A percentile compares a stretch with the other conserved stretches of the same genome.
Conservation (phyloP, 352 stramenopile species). For the Phytopythium helicoides region DNA sequence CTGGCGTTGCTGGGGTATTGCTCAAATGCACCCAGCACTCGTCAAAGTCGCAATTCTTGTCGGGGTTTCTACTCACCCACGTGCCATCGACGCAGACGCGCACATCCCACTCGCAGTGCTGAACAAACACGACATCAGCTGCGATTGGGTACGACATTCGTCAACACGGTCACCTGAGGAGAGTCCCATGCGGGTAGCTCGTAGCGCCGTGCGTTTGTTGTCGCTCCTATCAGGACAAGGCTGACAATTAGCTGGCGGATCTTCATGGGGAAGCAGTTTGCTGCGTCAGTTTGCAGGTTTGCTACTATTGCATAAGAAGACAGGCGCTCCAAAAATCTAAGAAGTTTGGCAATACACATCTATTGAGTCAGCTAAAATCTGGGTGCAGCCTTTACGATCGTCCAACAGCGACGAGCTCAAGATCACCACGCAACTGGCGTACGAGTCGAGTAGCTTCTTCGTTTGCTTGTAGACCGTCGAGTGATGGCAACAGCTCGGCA, state of each 20-base stretch:
- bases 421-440: constrained; percentile 55
- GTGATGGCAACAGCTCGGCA: constrained; percentile 15
- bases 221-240: not conserved
- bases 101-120: constrained; percentile 64
- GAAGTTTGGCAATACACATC: constrained; percentile 3
- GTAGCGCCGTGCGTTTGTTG: constrained; percentile 4
- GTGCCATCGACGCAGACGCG: constrained; percentile 61
- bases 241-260: not conserved
- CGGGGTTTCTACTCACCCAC: constrained; percentile 54
- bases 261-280: not conserved
- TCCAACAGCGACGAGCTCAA: constrained; percentile 53
- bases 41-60: constrained; percentile 45
- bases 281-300: no score
- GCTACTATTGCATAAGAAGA: constrained; percentile 21
- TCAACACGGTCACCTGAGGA: constrained; percentile 45
- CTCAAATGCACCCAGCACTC: constrained; percentile 34
- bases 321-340: not conserved
- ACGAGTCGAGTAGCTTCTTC: constrained; percentile 37
- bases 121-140: not conserved
- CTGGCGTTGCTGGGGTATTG: no score
- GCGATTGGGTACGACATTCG: no score
- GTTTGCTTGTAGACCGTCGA: constrained; percentile 20
- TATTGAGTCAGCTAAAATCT: constrained; percentile 1
- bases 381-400: constrained; percentile 2
- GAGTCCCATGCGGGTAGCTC: constrained; percentile 18